Base-by-base conservation (phyloP, 140 eudicot genomes). In the Ambrosia hybrid region DNA sequence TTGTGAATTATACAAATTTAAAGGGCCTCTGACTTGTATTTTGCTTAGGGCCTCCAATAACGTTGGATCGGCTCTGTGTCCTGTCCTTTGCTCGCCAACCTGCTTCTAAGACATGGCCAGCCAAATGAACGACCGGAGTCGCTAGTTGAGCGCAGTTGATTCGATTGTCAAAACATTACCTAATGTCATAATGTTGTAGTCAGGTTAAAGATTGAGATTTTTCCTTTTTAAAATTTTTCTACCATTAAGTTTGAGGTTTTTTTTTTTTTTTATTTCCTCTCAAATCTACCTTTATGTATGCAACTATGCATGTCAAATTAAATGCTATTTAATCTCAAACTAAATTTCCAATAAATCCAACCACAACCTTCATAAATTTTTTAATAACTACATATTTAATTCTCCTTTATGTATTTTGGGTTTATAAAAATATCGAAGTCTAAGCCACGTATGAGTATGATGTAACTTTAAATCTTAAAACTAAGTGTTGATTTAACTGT, bases 251-350 rank as follows among this genome's bases (percentile, higher is more conserved):
- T 43, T 43, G 48, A 11, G 55, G 3, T 49, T 10, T 49, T 4
- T 49, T 10, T 8, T 49, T 49, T 46, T 10, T 9, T 9, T 49
- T 1, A 49, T 21, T 21, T 21, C 26, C 26, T 21, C 26, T 21
- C 26, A 49, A 49, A 9, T 49, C 55, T 11, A 49, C 55, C 55
- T 9, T 49, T 12, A 49, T 49, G 55, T 11, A 49, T 49, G 48
- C 48, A 43, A 43, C 48, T 43, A 43, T 43, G 14, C 55, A 49
- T 49, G 55, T 49, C 10, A 49, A 49, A 49, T 49, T 75, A 43
- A 77, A 77, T 70, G 77, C 77, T 15, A 68, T 70, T 77, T 41
- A 77, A 77, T 70, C 67, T 46, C 67, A 70, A 62, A 70, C 49
- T 63, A 77, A 77, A 70, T 71, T 70, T 71, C 73, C 73, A 75